These are phyloP conservation scores for Penicillium sp. DNA, from an alignment of 2,329 filamentous ascomycete genomes.

Conservation along the genomic window DNA sequence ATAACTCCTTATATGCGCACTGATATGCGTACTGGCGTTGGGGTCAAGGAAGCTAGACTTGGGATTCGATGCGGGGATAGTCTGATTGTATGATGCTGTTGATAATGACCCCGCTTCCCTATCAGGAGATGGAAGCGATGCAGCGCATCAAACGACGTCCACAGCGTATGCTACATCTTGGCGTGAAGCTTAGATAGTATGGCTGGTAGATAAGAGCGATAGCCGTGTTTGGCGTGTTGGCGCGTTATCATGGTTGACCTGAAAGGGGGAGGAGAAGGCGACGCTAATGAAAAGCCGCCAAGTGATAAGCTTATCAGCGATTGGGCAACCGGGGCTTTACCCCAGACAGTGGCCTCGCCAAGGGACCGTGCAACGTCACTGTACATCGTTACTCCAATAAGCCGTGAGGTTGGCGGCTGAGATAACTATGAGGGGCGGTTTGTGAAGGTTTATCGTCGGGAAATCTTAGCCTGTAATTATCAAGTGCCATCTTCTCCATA, in stretches of 20 bases:
- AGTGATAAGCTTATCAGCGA: conserved; percentile 24
- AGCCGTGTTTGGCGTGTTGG: conserved; percentile 1
- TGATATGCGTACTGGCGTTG: conserved; percentile 19
- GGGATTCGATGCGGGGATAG: conserved; percentile 13
- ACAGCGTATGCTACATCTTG: neutral
- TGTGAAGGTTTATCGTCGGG: neutral
- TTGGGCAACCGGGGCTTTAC: neutral
- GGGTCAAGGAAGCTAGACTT: conserved; percentile 9
- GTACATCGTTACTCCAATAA: neutral
- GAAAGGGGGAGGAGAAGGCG: conserved; percentile 27
- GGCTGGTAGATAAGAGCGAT: conserved; percentile 1
- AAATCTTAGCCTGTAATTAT: neutral
- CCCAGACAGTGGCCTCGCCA: neutral
- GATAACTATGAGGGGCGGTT: neutral
- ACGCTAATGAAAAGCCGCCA: conserved; percentile 19
- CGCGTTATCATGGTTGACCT: conserved; percentile 9
- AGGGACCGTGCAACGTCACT: neutral
- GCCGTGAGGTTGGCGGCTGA: neutral
- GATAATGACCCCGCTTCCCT: conserved; percentile 15
- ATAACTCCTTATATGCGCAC: conserved; percentile 20
- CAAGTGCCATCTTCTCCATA: neutral
- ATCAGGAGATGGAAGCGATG: conserved; percentile 8
- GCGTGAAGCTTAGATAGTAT: neutral
- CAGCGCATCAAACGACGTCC: neutral
- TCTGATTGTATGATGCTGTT: conserved; percentile 5